Evolutionary conservation across 768 basidiomycete species (phyloP).

Genomic region (Ephemerocybe angulata): DNA sequence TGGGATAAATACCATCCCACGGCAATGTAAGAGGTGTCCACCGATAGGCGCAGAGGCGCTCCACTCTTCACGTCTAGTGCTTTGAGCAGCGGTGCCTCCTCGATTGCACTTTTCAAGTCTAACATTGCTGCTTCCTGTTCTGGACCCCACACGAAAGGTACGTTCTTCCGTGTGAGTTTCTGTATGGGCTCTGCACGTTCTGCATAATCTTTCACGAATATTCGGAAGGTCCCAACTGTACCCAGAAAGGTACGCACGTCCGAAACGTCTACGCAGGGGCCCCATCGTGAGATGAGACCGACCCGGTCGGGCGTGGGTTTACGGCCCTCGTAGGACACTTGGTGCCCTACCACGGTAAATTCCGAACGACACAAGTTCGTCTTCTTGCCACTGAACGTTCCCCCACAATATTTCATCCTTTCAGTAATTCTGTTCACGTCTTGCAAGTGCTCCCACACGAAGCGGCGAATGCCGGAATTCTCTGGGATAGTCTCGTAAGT

Average conservation of each 20-base stretch:
- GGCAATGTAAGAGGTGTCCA: conserved; percentile 33
- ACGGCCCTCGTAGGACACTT: conserved; percentile 33
- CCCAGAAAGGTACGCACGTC: conserved; percentile 27
- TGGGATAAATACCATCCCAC: conserved; percentile 34
- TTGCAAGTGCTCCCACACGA: conserved; percentile 35
- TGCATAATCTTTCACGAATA: conserved; percentile 25
- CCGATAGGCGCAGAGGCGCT: conserved; percentile 28
- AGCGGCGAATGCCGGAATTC: conserved; percentile 29
- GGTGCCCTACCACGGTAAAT: conserved; percentile 33
- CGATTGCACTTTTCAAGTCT: conserved; percentile 5
- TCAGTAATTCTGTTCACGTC: conserved; percentile 31
- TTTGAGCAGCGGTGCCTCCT: conserved; percentile 21
- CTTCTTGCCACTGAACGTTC: conserved; percentile 22
- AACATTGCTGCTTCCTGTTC: not conserved
- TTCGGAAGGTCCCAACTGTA: conserved; percentile 14
- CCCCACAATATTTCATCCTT: conserved; percentile 15
- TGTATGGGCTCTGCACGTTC: conserved; percentile 12
- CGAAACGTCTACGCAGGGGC: conserved; percentile 11
- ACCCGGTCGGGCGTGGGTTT: no score
- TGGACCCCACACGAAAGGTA: not conserved
- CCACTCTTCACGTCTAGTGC: conserved; percentile 30
- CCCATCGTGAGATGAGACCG: conserved; percentile 22
- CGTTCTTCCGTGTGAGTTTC: conserved; percentile 20
- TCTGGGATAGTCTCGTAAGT: conserved; percentile 27
- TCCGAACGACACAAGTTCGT: conserved; percentile 23